These are phyloP conservation scores for Xerocomus subilludens DNA, from an alignment of 1,284 basidiomycete species.

Conservation along the genomic window DNA sequence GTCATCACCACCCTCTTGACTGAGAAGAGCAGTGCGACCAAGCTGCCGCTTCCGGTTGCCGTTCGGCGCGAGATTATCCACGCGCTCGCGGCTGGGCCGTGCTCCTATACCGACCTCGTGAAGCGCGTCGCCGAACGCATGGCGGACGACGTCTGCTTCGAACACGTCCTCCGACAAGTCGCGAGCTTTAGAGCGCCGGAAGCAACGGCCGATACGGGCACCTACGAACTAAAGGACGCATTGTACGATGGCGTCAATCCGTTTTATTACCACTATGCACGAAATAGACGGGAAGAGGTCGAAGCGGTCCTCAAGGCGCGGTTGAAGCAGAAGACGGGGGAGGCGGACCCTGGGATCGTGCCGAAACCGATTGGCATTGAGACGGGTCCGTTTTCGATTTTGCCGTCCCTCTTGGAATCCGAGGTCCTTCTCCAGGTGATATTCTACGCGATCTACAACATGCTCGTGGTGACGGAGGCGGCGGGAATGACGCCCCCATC, in stretches of 20 bases:
- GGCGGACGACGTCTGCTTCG: conserved; percentile 88
- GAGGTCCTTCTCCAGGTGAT: conserved; percentile 79
- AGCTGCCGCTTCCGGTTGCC: conserved; percentile 72
- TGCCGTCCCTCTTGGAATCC: conserved; percentile 72
- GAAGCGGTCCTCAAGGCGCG: conserved; percentile 80
- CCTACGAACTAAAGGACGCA: conserved; percentile 90
- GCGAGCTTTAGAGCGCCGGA: conserved; percentile 88
- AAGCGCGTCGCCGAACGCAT: conserved; percentile 93
- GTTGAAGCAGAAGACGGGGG: conserved; percentile 72
- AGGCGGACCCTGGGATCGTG: conserved; percentile 76
- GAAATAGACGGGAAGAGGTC: conserved; percentile 96
- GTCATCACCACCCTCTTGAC: conserved; percentile 89
- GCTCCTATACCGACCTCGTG: conserved; percentile 91
- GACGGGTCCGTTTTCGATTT: conserved; percentile 72
- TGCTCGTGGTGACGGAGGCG: conserved; percentile 70
- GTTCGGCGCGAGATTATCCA: conserved; percentile 92
- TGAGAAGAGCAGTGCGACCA: conserved; percentile 82
- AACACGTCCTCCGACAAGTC: conserved; percentile 82
- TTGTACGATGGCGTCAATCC: conserved; percentile 91
- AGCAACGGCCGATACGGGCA: conserved; percentile 79
- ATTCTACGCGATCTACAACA: conserved; percentile 80
- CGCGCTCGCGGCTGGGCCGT: conserved; percentile 87
- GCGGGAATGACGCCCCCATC: conserved; percentile 72
- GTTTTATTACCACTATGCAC: conserved; percentile 95
- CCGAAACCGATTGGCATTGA: conserved; percentile 76